Conservation (phyloP, 352 stramenopile genomes). For the Pythium aphanidermatum region DNA sequence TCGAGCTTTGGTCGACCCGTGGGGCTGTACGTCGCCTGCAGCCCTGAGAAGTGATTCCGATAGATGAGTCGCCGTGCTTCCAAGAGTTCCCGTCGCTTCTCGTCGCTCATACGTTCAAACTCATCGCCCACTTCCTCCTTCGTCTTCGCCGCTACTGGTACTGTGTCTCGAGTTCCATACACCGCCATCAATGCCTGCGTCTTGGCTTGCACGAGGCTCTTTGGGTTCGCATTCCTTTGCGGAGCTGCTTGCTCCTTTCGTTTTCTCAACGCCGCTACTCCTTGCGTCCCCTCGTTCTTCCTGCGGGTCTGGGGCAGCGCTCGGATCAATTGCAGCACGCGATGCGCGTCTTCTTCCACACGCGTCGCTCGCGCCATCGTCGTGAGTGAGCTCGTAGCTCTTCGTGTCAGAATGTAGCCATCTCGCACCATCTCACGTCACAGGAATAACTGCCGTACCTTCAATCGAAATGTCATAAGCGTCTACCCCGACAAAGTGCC, state of each 20-base stretch:
- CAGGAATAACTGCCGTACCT: no score
- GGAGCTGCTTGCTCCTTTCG: not conserved
- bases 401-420: constrained; percentile 8
- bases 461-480: no score
- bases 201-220: constrained; percentile 12
- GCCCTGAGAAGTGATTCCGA: constrained; percentile 39
- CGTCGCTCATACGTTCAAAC: constrained; percentile 1
- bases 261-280: not conserved
- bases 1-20: constrained; percentile 36
- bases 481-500: no score
- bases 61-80: constrained; percentile 35
- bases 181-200: constrained; percentile 13
- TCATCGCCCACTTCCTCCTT: no score
- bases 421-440: constrained; percentile 4
- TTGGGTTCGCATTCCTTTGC: not conserved
- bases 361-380: constrained; percentile 9
- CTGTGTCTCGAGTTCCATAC: constrained; percentile 11
- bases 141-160: not conserved
- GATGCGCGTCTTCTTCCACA: constrained; percentile 51
- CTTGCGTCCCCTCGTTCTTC: not conserved
- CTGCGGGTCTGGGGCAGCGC: not conserved
- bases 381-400: not conserved
- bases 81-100: constrained; percentile 26
- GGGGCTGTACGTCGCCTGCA: constrained; percentile 22
- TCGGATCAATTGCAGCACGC: constrained; percentile 40